Base-by-base conservation (phyloP, 305 asterid genomes). In the Stenogyne calaminthoides region DNA sequence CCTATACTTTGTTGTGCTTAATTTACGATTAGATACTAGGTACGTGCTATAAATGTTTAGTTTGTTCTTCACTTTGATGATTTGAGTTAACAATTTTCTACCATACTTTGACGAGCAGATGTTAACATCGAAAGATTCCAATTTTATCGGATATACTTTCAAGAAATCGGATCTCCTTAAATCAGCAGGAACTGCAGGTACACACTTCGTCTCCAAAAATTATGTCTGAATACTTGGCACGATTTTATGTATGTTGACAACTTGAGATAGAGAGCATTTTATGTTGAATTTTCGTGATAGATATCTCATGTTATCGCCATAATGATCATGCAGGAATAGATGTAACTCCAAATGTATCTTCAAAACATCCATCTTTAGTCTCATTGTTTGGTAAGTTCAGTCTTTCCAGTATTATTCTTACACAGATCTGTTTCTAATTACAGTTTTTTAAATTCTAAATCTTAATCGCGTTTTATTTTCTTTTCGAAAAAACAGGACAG, bases 101-200 rank as follows among this genome's bases (percentile, higher is more conserved):
- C 18, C 47, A 27, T 59, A 42, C 55, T 61, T 62, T 74, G 67
- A 59, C 57, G 81, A 69, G 81, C 93, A 95, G 98, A 95, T 95
- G 99, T 80, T 95, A 76, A 92, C 97, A 34, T 95, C 98, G 18
- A 95, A 90, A 81, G 99, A 95, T 84, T 73, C 98, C 71, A 90
- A 95, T 81, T 95, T 95, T 54, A 95, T 95, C 64, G 99, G 99
- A 69, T 95, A 88, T 77, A 95, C 99, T 59, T 95, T 86, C 93
- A 95, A 88, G 91, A 95, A 95, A 84, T 95, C 98, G 0, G 99
- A 95, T 84, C 79, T 88, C 63, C 80, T 86, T 25, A 88, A 95
- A 80, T 87, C 99, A 69, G n/a, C n/a, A n/a, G n/a, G n/a, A n/a
- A 71, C 84, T 63, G 88, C 99, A 82, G 97, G 96, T n/a, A n/a